Evolutionary conservation across 202 grass and related monocot species (phyloP), one percentile per base, ranked within the genome.

Genomic region (Saccharum hybrid): DNA sequence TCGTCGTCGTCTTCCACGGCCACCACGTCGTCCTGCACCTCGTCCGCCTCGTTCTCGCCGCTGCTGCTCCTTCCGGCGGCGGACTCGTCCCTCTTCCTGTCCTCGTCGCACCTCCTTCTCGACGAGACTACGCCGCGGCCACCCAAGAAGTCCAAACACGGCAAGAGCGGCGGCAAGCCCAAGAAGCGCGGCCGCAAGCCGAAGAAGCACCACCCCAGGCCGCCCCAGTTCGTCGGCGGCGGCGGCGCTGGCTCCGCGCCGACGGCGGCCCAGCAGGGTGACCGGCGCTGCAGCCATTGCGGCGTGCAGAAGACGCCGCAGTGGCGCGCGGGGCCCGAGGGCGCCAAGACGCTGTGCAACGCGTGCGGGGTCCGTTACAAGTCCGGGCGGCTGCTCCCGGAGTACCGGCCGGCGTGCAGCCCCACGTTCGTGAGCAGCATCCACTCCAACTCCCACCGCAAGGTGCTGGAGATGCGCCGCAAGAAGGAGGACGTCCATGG

Each of bases 111-210:
- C 51, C 54, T 80, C 26, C 62, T 83, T 14, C 41, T 80, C 14
- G 75, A 63, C 62, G 74, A 79, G 0, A 16, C 22, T 3, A 43
- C 12, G 43, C 11, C 43, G 3, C 12, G 0, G 45, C 45, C 46
- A 36, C 15, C 76, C 23, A 84, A 43, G 40, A 92, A 95, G 73
- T 84, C 64, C 64, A 90, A 90, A 81, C 52, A 87, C 66, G 78
- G 78, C 3, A 88, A 88, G 80, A 15, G 7, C 67, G 57, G 80
- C 18, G 63, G 33, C 34, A 96, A 87, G 89, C 71, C 86, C 13
- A 93, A 93, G 88, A 96, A 93, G 75, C 88, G 94, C 38, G 94
- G 94, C 13, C 94, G 94, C 56, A 96, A 96, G 88, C 89, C 88
- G 0, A 96, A 84, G 90, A 96, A 84, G 90, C 81, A 84, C 40